Percentiles rank a stretch among this genome's conserved stretches.
phyloP scores from a whole-genome alignment of 345 rosid genomes.

The Salix dunnii region DNA sequence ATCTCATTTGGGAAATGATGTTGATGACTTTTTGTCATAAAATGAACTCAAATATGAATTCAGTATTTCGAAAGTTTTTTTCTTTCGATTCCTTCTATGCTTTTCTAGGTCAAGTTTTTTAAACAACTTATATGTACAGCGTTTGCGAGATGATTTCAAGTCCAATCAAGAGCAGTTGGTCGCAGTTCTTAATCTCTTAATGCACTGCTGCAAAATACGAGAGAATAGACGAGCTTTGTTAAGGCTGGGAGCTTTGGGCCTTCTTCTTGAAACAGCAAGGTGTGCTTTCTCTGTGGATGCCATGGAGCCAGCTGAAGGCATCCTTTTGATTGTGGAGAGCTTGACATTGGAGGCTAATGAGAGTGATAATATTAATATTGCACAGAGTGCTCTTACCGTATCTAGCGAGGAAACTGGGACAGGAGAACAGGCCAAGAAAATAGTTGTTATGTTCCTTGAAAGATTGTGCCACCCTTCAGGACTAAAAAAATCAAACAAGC shows the following conservation, averaged over 20 bases:
- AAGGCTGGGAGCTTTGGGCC: slow-evolving; percentile 80
- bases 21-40: too few species aligned
- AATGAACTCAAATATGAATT: too few species aligned
- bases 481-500: slow-evolving; percentile 87
- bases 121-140: slow-evolving; percentile 38
- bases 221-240: slow-evolving; percentile 85
- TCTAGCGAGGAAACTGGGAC: slow-evolving; percentile 82
- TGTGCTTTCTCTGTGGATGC: slow-evolving; percentile 96
- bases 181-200: slow-evolving; percentile 89
- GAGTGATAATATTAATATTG: slow-evolving; percentile 70
- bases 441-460: slow-evolving; percentile 92
- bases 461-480: slow-evolving; percentile 86
- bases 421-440: slow-evolving; percentile 93
- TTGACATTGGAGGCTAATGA: slow-evolving; percentile 94
- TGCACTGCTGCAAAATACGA: slow-evolving; percentile 95
- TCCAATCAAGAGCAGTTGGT: slow-evolving; percentile 90
- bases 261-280: slow-evolving; percentile 98
- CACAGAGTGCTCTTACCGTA: slow-evolving; percentile 75
- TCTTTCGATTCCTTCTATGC: too few species aligned
- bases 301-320: slow-evolving; percentile 98
- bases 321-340: slow-evolving; percentile 94
- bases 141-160: slow-evolving; percentile 78
- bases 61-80: too few species aligned
- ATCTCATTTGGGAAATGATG: too few species aligned
- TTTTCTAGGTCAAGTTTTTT: too few species aligned